Percentiles rank a stretch among this genome's conserved stretches.
These are phyloP conservation scores for Nitzschia sp. DNA, from an alignment of 108 stramenopile genomes.

Conservation along the genomic window DNA sequence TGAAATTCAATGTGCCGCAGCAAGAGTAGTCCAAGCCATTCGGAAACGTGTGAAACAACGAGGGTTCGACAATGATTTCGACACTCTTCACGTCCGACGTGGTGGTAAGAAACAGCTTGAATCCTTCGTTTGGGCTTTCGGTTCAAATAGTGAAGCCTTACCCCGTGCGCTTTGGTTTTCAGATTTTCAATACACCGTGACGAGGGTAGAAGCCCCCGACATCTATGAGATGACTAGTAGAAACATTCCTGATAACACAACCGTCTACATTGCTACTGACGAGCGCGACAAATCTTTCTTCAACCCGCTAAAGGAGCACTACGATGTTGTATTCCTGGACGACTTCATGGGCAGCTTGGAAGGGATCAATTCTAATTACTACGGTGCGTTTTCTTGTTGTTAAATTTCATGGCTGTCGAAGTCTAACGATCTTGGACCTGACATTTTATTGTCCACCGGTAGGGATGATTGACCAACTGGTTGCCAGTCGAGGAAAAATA, in stretches of 20 bases:
- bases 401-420: conserved; percentile 7
- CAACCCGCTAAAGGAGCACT: conserved; percentile 65
- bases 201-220: conserved; percentile 54
- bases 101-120: background rate
- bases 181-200: conserved; percentile 85
- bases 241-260: conserved; percentile 52
- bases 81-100: conserved; percentile 84
- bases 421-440: background rate
- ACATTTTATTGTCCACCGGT: background rate
- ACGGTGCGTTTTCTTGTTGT: background rate
- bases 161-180: conserved; percentile 8
- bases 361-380: conserved; percentile 58
- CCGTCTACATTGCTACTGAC: conserved; percentile 88
- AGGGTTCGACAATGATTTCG: conserved; percentile 49
- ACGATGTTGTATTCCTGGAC: conserved; percentile 75
- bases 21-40: conserved; percentile 77
- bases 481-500: conserved; percentile 69
- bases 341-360: conserved; percentile 62
- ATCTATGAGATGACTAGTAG: conserved; percentile 54
- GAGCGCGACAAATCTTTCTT: conserved; percentile 84
- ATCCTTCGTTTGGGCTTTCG: no score
- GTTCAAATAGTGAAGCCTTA: background rate
- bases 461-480: conserved; percentile 86
- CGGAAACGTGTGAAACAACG: conserved; percentile 49
- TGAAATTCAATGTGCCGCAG: conserved; percentile 93